Base-by-base conservation (phyloP, 2,329 filamentous ascomycete species). In the Trichoderma aggressivum region DNA sequence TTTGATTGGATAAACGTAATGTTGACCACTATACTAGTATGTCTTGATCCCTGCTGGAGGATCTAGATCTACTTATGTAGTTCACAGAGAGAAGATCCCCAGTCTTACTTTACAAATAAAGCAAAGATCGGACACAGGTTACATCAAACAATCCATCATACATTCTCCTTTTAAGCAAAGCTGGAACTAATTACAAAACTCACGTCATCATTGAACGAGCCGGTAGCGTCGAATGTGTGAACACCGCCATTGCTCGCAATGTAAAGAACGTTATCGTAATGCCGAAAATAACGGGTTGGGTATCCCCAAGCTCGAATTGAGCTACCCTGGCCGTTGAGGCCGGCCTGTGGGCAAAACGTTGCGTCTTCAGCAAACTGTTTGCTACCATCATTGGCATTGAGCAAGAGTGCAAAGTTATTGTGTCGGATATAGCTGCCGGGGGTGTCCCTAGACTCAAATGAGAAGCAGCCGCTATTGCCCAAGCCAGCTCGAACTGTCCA, bases 231-330 rank as follows among this genome's bases (percentile, higher is more conserved):
- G 11, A 67, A 67, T 1, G 10, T 36, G 18, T 67, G 50, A 16
- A 58, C 64, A 26, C 64, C 64, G 2, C 64, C 64, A 3, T 67
- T 67, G 26, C 53, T 58, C 5, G 53, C 64, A 21, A 43, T 30
- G 32, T 67, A 67, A 14, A 30, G 64, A 2, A 12, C 24, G 34
- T 63, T 63, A 1, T 67, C 18, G 24, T 59, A 67, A 16, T 67
- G 64, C 14, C 64, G 53, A 21, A 56, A 67, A 16, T 43, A 67
- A 3, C 64, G 64, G 0, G 34, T 30, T 34, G 64, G 64, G n/a
- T 67, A 67, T 18, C 64, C 56, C 64, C 64, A 67, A 28, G 64
- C 56, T 43, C 53, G 53, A 28, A 67, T 18, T 3, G 64, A 67
- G 34, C 12, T 67, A 3, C 64, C 64, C 34, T 67, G 64, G 3